These are phyloP conservation scores for Magnaporthiopsis rhizophila DNA, from an alignment of 2,329 filamentous ascomycete genomes.

Conservation along the genomic window DNA sequence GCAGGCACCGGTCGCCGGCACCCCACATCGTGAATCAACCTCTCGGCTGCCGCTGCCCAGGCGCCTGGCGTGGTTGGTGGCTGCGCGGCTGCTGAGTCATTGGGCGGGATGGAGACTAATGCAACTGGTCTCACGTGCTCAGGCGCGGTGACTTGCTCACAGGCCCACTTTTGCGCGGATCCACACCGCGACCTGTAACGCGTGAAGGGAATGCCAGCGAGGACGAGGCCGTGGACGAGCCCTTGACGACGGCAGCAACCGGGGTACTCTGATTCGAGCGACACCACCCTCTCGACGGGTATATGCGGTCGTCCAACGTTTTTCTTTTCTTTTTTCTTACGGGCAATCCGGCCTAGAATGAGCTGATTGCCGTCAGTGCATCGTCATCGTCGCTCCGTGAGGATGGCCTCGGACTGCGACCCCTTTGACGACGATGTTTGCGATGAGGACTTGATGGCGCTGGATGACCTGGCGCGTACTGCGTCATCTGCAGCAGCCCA, in stretches of 20 bases:
- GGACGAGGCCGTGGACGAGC: background rate
- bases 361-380: background rate
- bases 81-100: background rate
- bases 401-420: slow-evolving; percentile 4
- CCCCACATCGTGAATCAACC: background rate
- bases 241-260: background rate
- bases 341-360: background rate
- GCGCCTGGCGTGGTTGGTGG: background rate
- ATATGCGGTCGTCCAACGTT: too few species aligned
- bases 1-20: background rate
- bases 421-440: slow-evolving; percentile 36
- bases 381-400: background rate
- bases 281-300: too few species aligned
- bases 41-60: too few species aligned
- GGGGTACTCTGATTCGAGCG: background rate
- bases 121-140: background rate
- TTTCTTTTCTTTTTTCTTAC: background rate
- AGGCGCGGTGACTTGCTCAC: background rate
- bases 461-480: slow-evolving; percentile 21
- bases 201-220: background rate
- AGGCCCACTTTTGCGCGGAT: background rate
- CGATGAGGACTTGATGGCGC: slow-evolving; percentile 58
- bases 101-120: background rate
- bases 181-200: background rate
- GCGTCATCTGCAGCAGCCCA: background rate